Percentiles rank a stretch among this genome's conserved stretches.
Conservation (phyloP, 2,329 filamentous ascomycete genomes). For the Clonostachys byssicola region DNA sequence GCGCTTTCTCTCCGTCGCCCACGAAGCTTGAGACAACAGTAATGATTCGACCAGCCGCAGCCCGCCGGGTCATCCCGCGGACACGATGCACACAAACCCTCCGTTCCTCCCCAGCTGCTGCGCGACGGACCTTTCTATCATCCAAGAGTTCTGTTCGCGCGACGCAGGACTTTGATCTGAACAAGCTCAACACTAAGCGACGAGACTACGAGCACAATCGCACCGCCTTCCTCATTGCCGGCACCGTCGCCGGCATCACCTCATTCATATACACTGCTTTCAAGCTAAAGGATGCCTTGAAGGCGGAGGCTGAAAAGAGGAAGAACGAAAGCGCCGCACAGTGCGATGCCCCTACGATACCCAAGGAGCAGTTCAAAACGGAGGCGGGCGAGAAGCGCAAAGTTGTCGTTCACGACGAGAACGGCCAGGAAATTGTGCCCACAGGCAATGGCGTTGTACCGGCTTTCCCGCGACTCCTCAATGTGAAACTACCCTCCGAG, state of each 20-base stretch:
- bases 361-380: slow-evolving; percentile 39
- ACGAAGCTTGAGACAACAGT: too few species aligned
- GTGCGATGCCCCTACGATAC: slow-evolving; percentile 27
- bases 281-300: slow-evolving; percentile 41
- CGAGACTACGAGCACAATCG: slow-evolving; percentile 46
- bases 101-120: neutral
- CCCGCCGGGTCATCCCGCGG: too few species aligned
- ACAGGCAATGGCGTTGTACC: slow-evolving; percentile 81
- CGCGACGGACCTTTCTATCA: slow-evolving; percentile 20
- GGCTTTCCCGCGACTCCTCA: slow-evolving; percentile 70
- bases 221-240: slow-evolving; percentile 45
- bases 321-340: slow-evolving; percentile 28
- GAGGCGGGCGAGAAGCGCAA: slow-evolving; percentile 48
- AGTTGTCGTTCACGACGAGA: slow-evolving; percentile 60
- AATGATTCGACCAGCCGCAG: too few species aligned
- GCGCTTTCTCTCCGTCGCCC: too few species aligned
- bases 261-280: slow-evolving; percentile 46
- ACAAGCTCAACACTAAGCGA: slow-evolving; percentile 38
- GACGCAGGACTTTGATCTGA: slow-evolving; percentile 45
- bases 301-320: slow-evolving; percentile 22
- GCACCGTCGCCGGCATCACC: slow-evolving; percentile 42
- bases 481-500: slow-evolving; percentile 42
- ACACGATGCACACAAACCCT: too few species aligned
- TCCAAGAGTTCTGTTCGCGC: slow-evolving; percentile 22
- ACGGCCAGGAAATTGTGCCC: slow-evolving; percentile 69